A percentile compares a stretch with the other conserved stretches of the same genome.
phyloP scores from a whole-genome alignment of 2,329 filamentous ascomycete species.

The Atkinsonella texensis region DNA sequence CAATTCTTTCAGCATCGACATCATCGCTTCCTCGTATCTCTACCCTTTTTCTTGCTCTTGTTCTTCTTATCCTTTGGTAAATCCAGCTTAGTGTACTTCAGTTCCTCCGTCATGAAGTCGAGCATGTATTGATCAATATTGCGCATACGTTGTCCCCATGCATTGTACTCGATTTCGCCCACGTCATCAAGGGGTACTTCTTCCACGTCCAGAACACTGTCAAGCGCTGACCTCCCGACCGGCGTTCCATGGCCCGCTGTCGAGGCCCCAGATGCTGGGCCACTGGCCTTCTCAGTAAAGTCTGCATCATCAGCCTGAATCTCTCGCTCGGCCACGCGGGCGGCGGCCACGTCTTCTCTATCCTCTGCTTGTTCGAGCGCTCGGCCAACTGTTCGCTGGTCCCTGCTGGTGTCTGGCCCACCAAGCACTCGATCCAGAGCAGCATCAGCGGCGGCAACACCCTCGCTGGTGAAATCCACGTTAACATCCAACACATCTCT shows the following conservation, averaged over 20 bases:
- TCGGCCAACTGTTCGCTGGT: conserved; percentile 50
- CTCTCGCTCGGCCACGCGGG: conserved; percentile 78
- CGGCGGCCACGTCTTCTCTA: conserved; percentile 79
- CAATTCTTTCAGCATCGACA: background rate
- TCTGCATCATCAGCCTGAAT: conserved; percentile 77
- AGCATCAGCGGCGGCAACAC: conserved; percentile 60
- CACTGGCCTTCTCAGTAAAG: conserved; percentile 55
- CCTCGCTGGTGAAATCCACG: conserved; percentile 33
- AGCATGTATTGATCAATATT: conserved; percentile 70
- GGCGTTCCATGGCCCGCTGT: conserved; percentile 41
- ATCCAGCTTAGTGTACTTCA: conserved; percentile 48
- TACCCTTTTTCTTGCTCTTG: conserved; percentile 47
- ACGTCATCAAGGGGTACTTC: conserved; percentile 11
- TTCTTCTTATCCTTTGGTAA: conserved; percentile 54
- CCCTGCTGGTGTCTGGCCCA: conserved; percentile 46
- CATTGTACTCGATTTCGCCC: conserved; percentile 40
- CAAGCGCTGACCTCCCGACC: conserved; percentile 23
- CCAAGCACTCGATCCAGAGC: conserved; percentile 82
- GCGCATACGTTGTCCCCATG: conserved; percentile 43
- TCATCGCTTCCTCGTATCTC: conserved; percentile 41
- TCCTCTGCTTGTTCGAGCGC: conserved; percentile 87
- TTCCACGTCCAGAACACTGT: conserved; percentile 22
- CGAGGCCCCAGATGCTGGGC: conserved; percentile 33
- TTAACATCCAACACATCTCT: conserved; percentile 55
- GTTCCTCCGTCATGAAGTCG: conserved; percentile 49